Percentiles rank a stretch among this genome's conserved stretches.
Evolutionary conservation across 1,284 basidiomycete genomes (phyloP).

Genomic region (Cerrena zonata): DNA sequence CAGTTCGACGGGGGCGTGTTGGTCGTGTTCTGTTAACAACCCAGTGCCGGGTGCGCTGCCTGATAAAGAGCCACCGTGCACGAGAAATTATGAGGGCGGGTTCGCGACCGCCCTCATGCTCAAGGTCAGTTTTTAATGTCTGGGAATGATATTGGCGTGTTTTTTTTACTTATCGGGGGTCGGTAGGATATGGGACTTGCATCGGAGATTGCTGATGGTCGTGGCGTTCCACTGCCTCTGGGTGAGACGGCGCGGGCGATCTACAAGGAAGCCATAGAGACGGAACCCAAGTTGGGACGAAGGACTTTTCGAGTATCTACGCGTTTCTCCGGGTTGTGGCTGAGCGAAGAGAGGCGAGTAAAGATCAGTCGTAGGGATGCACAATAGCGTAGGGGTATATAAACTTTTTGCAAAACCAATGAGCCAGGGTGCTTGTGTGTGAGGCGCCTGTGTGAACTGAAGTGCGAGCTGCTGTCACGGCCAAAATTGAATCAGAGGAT

Average conservation of each 20-base stretch:
- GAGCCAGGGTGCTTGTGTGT: no score
- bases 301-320: slow-evolving; percentile 81
- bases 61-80: slow-evolving; percentile 73
- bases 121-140: slow-evolving; percentile 46
- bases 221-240: slow-evolving; percentile 55
- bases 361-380: no score
- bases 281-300: slow-evolving; percentile 53
- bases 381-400: no score
- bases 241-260: slow-evolving; percentile 58
- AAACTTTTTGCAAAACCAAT: no score
- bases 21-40: slow-evolving; percentile 83
- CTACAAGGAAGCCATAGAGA: slow-evolving; percentile 50
- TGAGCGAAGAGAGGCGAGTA: slow-evolving; percentile 13
- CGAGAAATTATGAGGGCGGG: slow-evolving; percentile 77
- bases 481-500: no score
- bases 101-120: slow-evolving; percentile 82
- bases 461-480: no score
- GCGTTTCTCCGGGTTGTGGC: slow-evolving; percentile 40
- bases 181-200: slow-evolving; percentile 79
- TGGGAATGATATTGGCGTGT: background rate
- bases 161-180: slow-evolving; percentile 3
- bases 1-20: slow-evolving; percentile 78
- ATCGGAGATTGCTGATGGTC: slow-evolving; percentile 48
- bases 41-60: slow-evolving; percentile 74
- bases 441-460: no score